Evolutionary conservation across 2,329 filamentous ascomycete genomes (phyloP), one percentile per base, ranked within the genome.

Genomic region (Calonectria multiphialidica): DNA sequence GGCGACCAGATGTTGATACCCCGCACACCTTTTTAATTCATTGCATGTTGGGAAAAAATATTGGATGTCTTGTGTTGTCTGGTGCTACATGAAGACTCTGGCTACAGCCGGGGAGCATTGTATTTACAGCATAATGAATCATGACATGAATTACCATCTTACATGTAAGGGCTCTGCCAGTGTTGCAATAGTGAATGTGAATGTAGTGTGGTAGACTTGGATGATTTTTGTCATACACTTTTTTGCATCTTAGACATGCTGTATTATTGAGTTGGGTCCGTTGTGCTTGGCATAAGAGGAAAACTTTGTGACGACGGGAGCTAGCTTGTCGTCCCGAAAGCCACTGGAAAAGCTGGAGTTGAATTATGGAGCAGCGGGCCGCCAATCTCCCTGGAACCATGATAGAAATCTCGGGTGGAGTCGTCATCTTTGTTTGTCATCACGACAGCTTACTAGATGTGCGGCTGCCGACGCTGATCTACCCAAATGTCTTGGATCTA

Each of bases 1-100:
- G 69, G 69, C 63, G 63, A 64, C 50, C 53, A 30, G 57, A 67
- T 57, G 69, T 66, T 35, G 69, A 71, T 71, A 71, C 69, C 69
- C 69, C 23, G 45, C 37, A 62, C 57, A 49, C 23, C 10, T 61
- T 44, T 44, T 23, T 67, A 71, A 67, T 71, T 50, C 16, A 67
- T 63, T 61, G 44, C 35, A 30, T 45, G 37, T 30, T 68, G 55
- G n/a, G 15, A 57, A 28, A 50, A 33, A 25, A 53, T 8, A 33
- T 50, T 30, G 44, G 6, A 21, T n/a, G 57, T 44, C 25, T 23
- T 30, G 42, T 61, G 57, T 44, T 33, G 37, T 68, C 16, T 50
- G 16, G 28, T 68, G 25, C 23, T 21, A 23, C 9, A n/a, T 68
- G 33, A 47, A 7, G 18, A 23, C 42, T 68, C 62, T 65, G 21